Conservation (phyloP, 1,139 yeast species). For the Scheffersomyces titani region DNA sequence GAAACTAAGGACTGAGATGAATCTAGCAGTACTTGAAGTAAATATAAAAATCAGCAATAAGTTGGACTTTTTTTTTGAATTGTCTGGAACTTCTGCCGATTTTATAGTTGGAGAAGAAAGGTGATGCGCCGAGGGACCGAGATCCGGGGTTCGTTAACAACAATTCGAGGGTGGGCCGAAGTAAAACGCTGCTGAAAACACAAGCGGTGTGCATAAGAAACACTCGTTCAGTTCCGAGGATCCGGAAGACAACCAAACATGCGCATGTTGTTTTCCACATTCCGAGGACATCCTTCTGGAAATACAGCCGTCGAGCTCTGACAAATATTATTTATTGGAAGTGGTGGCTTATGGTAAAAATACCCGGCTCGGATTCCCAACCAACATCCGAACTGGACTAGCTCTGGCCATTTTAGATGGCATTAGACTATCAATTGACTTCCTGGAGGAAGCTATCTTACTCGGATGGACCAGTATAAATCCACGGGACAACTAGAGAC, state of each 20-base stretch:
- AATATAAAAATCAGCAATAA: background rate
- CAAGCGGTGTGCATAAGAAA: background rate
- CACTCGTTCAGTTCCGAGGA: background rate
- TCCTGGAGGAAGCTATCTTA: no score
- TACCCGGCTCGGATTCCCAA: no score
- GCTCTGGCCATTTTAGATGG: no score
- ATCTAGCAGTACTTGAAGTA: background rate
- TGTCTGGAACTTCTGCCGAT: background rate
- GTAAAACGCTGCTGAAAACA: background rate
- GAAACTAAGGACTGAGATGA: background rate
- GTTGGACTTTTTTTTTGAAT: no score
- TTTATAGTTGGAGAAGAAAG: background rate
- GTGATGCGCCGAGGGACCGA: background rate
- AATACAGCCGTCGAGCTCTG: background rate
- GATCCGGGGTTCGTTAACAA: background rate
- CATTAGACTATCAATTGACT: no score
- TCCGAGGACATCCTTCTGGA: background rate
- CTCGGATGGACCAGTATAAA: no score
- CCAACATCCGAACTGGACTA: no score
- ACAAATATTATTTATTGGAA: no score
- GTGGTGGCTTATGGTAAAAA: background rate
- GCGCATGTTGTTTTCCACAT: background rate
- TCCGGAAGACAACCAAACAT: background rate
- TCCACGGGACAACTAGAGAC: no score
- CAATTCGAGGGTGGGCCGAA: background rate